phyloP scores from a whole-genome alignment of 371 early-diverging fungal genomes.

The Amoeboaphelidium protococcarum region DNA sequence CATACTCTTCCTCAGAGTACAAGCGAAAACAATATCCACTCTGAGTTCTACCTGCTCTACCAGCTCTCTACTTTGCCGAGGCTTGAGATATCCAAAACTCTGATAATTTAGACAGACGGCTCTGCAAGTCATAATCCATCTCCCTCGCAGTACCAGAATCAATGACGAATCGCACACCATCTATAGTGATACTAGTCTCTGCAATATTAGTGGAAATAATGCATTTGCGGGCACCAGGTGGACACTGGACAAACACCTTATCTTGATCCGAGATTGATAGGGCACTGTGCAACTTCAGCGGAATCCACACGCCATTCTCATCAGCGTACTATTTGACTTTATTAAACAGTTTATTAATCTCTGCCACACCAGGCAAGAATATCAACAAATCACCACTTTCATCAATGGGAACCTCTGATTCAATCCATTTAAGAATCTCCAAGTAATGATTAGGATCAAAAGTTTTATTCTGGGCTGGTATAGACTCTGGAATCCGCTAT shows the following conservation, averaged over 20 bases:
- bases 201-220: constrained; percentile 81
- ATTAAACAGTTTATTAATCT: constrained; percentile 27
- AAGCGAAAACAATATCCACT: constrained; percentile 27
- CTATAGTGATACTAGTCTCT: constrained; percentile 63
- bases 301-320: constrained; percentile 20
- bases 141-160: constrained; percentile 32
- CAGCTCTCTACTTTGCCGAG: constrained; percentile 17
- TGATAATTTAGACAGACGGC: constrained; percentile 11
- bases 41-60: constrained; percentile 25
- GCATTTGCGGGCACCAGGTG: constrained; percentile 40
- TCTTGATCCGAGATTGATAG: constrained; percentile 38
- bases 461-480: no score
- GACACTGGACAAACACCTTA: constrained; percentile 33
- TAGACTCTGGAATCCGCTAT: no score
- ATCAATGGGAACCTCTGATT: constrained; percentile 17
- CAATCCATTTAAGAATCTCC: no score
- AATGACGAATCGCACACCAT: constrained; percentile 37
- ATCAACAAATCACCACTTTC: constrained; percentile 46
- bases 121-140: constrained; percentile 13
- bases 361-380: constrained; percentile 67
- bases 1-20: constrained; percentile 21
- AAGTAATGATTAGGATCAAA: no score
- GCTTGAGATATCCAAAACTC: constrained; percentile 19
- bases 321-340: constrained; percentile 16
- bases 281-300: constrained; percentile 35